Base-by-base conservation (phyloP, 2,329 filamentous ascomycete species). In the Fusarium chuoi region DNA sequence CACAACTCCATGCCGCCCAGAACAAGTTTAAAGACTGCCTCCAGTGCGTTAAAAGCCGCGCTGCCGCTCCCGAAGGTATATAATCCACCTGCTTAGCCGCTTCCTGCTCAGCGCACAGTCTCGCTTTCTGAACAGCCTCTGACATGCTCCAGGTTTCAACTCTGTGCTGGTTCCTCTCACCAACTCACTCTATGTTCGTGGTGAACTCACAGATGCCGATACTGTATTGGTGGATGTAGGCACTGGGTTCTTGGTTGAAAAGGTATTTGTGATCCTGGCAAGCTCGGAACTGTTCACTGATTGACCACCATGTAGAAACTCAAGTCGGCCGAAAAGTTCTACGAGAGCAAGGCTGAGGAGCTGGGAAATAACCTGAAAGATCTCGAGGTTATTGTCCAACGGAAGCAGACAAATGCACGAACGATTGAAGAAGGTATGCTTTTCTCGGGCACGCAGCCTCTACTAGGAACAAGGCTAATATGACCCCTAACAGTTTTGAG, bases 171-270 rank as follows among this genome's bases (percentile, higher is more conserved):
- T 99, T n/a, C 96, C 97, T 0, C 85, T 99, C 71, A 99, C 96
- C 18, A 96, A 94, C 78, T 98, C 95, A 2, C 89, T 99, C 36
- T 99, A 99, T 83, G 96, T 99, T 22, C 93, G 93, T 33, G 97
- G 96, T 38, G 91, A 89, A 44, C 87, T 98, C 45, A 88, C 93
- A 51, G 90, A 92, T 82, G 88, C 92, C 4, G 89, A 94, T 65
- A 91, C 91, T 70, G 94, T 98, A 12, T 87, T 98, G 66, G 94
- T 98, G 45, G 96, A 98, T 82, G 91, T 98, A 26, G 96, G 96
- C 26, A 98, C 96, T 2, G 96, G 96, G 1, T 98, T 97, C 82
- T 95, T 95, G 79, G 92, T 98, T 60, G 95, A 98, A 84, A 99
- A 99, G 90, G 92, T 93, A 61, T 30, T 51, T 20, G 73, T 35